Evolutionary conservation across 768 basidiomycete species (phyloP), one percentile per base, ranked within the genome.

Genomic region (Leccinellum luteum): DNA sequence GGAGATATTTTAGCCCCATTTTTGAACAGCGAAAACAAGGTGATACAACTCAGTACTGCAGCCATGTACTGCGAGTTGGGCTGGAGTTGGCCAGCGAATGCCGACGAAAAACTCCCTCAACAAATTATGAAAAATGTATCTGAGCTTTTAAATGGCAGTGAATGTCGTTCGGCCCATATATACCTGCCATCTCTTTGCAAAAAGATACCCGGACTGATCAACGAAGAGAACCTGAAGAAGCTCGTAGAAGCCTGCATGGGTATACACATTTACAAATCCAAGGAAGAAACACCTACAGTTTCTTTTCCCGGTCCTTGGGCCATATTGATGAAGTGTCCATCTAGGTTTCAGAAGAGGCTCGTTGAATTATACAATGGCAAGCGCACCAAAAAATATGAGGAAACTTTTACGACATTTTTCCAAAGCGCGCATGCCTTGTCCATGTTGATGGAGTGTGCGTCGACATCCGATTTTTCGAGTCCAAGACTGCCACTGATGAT

Each of bases 171-270:
- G 4, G 70, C 61, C 38, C 71, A 69, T 61, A 62, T 56, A 5
- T 72, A 59, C 47, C 32, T 71, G 7, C 71, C 71, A 1, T 65
- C 70, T 6, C 68, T 71, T 45, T 73, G 65, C 56, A 66, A 67
- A 34, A 50, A 56, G 32, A 62, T 47, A 34, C 25, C 27, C 1
- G 49, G 43, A 23, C 30, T 72, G 9, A 53, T 67, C 12, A 61
- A 12, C 27, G 28, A 72, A 1, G 55, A 45, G 14, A 65, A 68
- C 17, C 12, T 71, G 58, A 48, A 49, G 23, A 32, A 13, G 17
- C 58, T 71, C 6, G 54, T 70, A 47, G 27, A 56, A 4, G 50
- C 63, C 4, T 72, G 64, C 9, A 62, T 68, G 12, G 52, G 35
- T 30, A 21, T 27, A 10, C 58, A 52, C 8, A 28, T 60, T 6